A percentile compares a stretch with the other conserved stretches of the same genome.
phyloP scores from a whole-genome alignment of 345 rosid species.

The Anacardium occidentale region DNA sequence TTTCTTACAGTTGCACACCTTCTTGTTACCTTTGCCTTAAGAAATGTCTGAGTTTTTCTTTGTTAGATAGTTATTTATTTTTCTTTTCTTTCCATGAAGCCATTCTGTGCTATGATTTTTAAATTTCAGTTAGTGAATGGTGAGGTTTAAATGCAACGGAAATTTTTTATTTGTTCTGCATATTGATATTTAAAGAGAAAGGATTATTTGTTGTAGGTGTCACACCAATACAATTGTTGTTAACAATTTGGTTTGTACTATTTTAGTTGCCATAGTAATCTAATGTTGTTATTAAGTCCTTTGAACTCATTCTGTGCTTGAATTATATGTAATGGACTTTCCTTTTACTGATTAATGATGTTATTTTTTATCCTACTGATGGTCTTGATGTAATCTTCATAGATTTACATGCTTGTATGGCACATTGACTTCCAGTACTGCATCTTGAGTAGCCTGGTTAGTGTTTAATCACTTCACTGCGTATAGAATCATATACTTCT shows the following conservation, averaged over 20 bases:
- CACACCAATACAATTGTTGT: not conserved
- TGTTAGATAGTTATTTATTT: not conserved
- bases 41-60: not conserved
- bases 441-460: not conserved
- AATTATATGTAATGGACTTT: not conserved
- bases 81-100: not conserved
- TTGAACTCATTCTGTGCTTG: not conserved
- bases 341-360: not conserved
- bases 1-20: constrained; percentile 21
- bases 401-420: too few species aligned
- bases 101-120: not conserved
- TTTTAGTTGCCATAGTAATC: too few species aligned
- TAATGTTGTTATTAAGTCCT: too few species aligned
- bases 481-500: not conserved
- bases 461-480: not conserved
- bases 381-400: not conserved
- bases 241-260: too few species aligned
- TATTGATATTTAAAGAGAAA: not conserved
- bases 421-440: not conserved
- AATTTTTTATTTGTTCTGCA: constrained; percentile 7
- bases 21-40: constrained; percentile 11
- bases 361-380: not conserved
- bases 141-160: constrained; percentile 6
- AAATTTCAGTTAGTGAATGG: constrained; percentile 4
- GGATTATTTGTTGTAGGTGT: not conserved